Evolutionary conservation across 1,139 yeast genomes (phyloP), one percentile per base, ranked within the genome.

Genomic region (Debaryomycetaceae sp.): DNA sequence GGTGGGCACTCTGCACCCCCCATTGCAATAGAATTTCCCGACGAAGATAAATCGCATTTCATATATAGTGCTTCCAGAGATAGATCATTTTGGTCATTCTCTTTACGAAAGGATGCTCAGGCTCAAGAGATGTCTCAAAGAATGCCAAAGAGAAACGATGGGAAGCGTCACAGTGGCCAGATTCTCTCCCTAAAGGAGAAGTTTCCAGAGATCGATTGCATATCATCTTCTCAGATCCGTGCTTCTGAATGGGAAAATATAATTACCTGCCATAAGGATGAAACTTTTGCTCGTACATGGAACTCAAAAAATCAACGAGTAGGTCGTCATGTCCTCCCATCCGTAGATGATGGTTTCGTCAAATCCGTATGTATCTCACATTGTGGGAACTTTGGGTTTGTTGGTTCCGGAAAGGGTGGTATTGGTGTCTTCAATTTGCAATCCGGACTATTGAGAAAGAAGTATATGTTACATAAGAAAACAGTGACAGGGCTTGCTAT

Each of bases 1-100:
- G 98, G 98, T 55, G 99, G 99, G 11, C 99, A 95, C 63, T 83
- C 97, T 4, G 86, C 89, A 22, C 97, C 99, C 6, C 96, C 99
- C 3, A 75, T 86, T 1, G 67, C 81, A 9, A 83, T 95, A 41
- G 72, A 75, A 34, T 95, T 93, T 63, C 89, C 96, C 4, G 87
- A 87, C 54, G 83, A 79, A 54, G 80, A 81, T 17, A 84, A 81
- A 50, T 83, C 96, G 0, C 99, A 95, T 65, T 88, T 83, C 64
- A 62, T 95, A 31, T 76, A 88, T 46, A 87, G 97, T 50, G 96
- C 95, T 5, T 88, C 98, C 0, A 78, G 85, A 54, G 99, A 95
- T 66, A 78, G 80, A 52, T 78, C 96, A 2, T 76, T 93, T 54
- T 93, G 99, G 97, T 78, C 82, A 17, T 93, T 93, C 58, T 91